Evolutionary conservation across 495 filamentous ascomycete genomes (phyloP).

Genomic region (Aspergillus heteromorphus): DNA sequence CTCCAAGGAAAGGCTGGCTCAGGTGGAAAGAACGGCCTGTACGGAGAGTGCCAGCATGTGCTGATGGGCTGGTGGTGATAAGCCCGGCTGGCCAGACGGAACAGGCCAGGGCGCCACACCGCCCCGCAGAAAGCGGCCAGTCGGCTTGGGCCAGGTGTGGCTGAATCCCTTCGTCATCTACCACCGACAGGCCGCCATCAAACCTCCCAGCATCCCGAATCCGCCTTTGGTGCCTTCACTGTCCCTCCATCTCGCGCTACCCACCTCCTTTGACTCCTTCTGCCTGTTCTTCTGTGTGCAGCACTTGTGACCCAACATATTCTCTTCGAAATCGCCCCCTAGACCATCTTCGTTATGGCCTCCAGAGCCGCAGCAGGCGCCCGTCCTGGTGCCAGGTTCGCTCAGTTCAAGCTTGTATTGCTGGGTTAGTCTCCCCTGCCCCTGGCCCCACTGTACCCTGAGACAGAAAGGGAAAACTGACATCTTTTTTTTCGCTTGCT

Average conservation of each 20-base stretch:
- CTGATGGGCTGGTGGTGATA: constrained; percentile 11
- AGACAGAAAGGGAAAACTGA: constrained; percentile 18
- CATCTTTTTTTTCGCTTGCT: constrained; percentile 15
- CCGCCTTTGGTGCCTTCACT: constrained; percentile 7
- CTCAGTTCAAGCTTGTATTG: constrained; percentile 97
- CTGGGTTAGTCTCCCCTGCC: constrained; percentile 58
- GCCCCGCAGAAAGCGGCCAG: constrained; percentile 17
- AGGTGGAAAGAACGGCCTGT: not conserved
- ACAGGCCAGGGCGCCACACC: constrained; percentile 15
- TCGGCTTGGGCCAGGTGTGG: constrained; percentile 18
- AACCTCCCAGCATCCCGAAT: constrained; percentile 17
- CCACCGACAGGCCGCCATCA: constrained; percentile 14
- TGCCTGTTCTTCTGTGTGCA: not conserved
- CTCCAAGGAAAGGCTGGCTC: constrained; percentile 2
- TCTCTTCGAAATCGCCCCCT: not conserved
- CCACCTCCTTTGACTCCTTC: not conserved
- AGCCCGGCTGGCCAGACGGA: constrained; percentile 3
- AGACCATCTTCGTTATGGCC: constrained; percentile 56
- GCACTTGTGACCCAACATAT: not conserved
- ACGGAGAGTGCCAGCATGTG: constrained; percentile 13
- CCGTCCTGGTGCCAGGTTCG: constrained; percentile 79
- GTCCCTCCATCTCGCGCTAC: not conserved
- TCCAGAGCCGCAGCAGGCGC: constrained; percentile 70
- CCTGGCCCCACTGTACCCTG: constrained; percentile 2
- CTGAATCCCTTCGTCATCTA: constrained; percentile 25